Evolutionary conservation across 345 rosid species (phyloP).

Genomic region (Geranium brycei): DNA sequence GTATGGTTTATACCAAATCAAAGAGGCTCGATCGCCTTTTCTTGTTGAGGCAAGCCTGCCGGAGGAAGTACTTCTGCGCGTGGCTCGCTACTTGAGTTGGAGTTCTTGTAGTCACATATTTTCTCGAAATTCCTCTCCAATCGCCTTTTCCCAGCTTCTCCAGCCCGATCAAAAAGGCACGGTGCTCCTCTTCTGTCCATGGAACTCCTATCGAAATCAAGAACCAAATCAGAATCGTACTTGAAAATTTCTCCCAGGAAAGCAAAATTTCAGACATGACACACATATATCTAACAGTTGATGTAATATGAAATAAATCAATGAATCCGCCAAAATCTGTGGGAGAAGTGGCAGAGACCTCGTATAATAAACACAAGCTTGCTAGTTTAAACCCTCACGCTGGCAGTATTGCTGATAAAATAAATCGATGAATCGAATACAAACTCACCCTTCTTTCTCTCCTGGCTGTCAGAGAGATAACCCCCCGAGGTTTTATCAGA

Average conservation of each 20-base stretch:
- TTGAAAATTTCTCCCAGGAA: neutral
- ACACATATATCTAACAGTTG: too few species aligned
- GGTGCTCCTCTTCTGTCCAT: slow-evolving; percentile 67
- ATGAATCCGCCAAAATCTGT: too few species aligned
- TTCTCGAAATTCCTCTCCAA: slow-evolving; percentile 62
- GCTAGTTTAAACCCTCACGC: too few species aligned
- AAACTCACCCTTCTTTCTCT: slow-evolving; percentile 37
- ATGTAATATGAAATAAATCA: too few species aligned
- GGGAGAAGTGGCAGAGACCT: too few species aligned
- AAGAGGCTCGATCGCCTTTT: slow-evolving; percentile 56
- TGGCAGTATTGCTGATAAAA: neutral
- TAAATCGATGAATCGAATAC: neutral
- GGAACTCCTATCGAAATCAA: slow-evolving; percentile 32
- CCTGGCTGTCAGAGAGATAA: slow-evolving; percentile 36
- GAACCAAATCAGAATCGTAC: neutral
- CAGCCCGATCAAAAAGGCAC: slow-evolving; percentile 35
- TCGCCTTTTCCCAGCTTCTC: slow-evolving; percentile 62
- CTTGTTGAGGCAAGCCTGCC: slow-evolving; percentile 31
- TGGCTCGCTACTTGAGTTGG: slow-evolving; percentile 72
- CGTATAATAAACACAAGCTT: too few species aligned
- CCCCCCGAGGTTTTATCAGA: slow-evolving; percentile 20
- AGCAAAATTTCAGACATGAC: too few species aligned
- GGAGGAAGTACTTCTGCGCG: slow-evolving; percentile 62
- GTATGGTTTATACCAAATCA: slow-evolving; percentile 27
- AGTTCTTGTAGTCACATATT: slow-evolving; percentile 50